phyloP scores from a whole-genome alignment of 2,329 filamentous ascomycete species.

The Stemphylium beticola region DNA sequence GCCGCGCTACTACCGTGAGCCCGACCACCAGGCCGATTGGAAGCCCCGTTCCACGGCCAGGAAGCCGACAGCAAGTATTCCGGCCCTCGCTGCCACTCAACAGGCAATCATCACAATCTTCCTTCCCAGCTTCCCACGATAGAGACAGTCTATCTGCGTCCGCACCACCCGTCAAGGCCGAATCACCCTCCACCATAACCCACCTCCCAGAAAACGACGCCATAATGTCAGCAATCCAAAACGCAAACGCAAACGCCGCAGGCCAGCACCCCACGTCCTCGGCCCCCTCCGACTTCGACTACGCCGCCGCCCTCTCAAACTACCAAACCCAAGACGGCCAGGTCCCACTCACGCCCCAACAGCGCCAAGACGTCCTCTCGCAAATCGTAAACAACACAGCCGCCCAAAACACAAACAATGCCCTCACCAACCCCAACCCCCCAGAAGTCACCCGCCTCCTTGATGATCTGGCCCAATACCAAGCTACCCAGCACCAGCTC shows the following conservation, averaged over 20 bases:
- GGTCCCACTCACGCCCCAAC: slow-evolving; percentile 54
- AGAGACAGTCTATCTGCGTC: slow-evolving; percentile 20
- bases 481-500: slow-evolving; percentile 74
- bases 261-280: slow-evolving; percentile 36
- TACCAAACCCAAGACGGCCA: slow-evolving; percentile 56
- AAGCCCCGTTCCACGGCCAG: slow-evolving; percentile 33
- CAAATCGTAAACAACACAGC: slow-evolving; percentile 57
- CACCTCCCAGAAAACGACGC: slow-evolving; percentile 52
- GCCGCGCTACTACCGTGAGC: slow-evolving; percentile 42
- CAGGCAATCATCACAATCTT: slow-evolving; percentile 21
- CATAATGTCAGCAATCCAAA: slow-evolving; percentile 59
- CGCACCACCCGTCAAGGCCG: slow-evolving; percentile 47
- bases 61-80: slow-evolving; percentile 30
- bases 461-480: slow-evolving; percentile 67
- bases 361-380: slow-evolving; percentile 56
- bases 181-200: slow-evolving; percentile 47
- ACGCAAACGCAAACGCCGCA: slow-evolving; percentile 50
- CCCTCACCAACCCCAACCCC: slow-evolving; percentile 61
- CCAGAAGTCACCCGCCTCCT: slow-evolving; percentile 64
- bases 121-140: slow-evolving; percentile 10
- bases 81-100: slow-evolving; percentile 27
- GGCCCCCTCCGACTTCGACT: slow-evolving; percentile 52
- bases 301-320: slow-evolving; percentile 55
- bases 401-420: slow-evolving; percentile 58
- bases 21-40: slow-evolving; percentile 34